Conservation (phyloP, 805 yeast genomes). For the Debaryomyces prosopidis region DNA sequence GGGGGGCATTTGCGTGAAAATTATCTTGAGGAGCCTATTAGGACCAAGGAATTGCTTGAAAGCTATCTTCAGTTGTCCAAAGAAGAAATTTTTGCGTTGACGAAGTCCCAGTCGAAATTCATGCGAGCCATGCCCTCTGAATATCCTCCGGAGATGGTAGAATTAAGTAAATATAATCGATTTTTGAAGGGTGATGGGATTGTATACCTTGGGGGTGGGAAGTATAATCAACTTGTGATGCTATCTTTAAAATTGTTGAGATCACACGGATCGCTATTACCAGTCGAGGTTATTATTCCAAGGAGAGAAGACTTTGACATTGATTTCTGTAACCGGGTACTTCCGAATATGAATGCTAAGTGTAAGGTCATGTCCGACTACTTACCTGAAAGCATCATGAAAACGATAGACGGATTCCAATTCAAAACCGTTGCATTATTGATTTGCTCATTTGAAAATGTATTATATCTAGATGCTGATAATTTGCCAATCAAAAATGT, state of each 20-base stretch:
- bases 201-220: conserved; percentile 40
- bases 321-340: conserved; percentile 30
- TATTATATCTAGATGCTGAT: conserved; percentile 41
- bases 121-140: conserved; percentile 19
- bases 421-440: conserved; percentile 37
- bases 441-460: conserved; percentile 35
- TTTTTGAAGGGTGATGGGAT: conserved; percentile 41
- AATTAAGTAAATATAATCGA: conserved; percentile 19
- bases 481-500: conserved; percentile 38
- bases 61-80: conserved; percentile 20
- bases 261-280: conserved; percentile 32
- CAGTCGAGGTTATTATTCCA: conserved; percentile 40
- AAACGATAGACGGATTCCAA: conserved; percentile 31
- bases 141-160: conserved; percentile 21
- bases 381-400: conserved; percentile 22
- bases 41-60: conserved; percentile 25
- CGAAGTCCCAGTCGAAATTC: conserved; percentile 21
- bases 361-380: conserved; percentile 51
- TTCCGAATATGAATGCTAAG: conserved; percentile 33
- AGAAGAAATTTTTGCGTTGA: conserved; percentile 19
- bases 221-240: conserved; percentile 34
- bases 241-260: conserved; percentile 34
- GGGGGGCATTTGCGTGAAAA: conserved; percentile 38
- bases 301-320: conserved; percentile 29
- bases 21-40: conserved; percentile 27